Evolutionary conservation across 257 asterid genomes (phyloP), one percentile per base, ranked within the genome.

Genomic region (Solanum appendiculatum): DNA sequence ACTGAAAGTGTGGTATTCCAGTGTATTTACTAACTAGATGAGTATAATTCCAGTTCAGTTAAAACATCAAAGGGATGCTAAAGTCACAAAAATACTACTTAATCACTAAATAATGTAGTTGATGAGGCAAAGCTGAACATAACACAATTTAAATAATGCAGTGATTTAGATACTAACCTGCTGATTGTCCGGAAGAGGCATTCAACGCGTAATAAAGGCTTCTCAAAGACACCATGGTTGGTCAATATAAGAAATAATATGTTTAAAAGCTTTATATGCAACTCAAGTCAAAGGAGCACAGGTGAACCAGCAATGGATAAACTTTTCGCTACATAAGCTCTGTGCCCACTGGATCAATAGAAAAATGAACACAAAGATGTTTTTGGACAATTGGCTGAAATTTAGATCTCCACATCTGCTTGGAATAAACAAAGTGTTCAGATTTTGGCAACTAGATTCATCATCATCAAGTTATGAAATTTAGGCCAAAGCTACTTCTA

Each of bases 291-390:
- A 36, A 36, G 51, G 20, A 75, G 83, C 56, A 5, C 23, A 40
- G 40, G 58, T 74, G 36, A 75, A 75, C 58, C 58, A 75, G 34
- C 54, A 80, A 48, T 48, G 85, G 77, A 69, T 40, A 86, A 87
- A 46, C 23, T 91, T 92, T 92, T 90, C 34, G 91, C 86, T 94
- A 94, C 97, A 95, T 94, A 80, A 95, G 96, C 91, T 95, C 95
- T 18, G 90, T 91, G 90, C 95, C 97, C 36, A 92, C 87, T 54
- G 97, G 98, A 90, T 93, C 98, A 25, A 95, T 93, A 2, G 92
- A 91, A 85, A 88, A 94, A 88, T 92, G 90, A 85, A 92, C 86
- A 12, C 87, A 89, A 20, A 94, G 86, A 69, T 89, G 90, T 90
- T 91, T 91, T 68, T 86, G 90, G 90, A 90, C 85, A 89, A 93